Conservation (phyloP, 2,329 filamentous ascomycete genomes). For the Fusarium sp. region DNA sequence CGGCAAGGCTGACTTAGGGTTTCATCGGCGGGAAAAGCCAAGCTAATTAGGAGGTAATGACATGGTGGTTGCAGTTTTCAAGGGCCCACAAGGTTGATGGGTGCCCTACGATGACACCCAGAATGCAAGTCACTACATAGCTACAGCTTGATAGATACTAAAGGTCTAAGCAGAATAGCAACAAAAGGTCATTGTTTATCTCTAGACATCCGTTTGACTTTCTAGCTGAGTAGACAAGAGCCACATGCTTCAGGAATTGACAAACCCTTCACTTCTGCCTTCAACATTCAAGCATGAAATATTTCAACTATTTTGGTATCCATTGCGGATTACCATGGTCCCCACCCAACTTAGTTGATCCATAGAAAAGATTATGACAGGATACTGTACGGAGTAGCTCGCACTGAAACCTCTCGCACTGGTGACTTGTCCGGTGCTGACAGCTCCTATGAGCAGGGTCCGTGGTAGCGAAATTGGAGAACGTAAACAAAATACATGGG, state of each 20-base stretch:
- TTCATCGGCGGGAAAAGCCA: conserved; percentile 4
- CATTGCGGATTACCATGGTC: neutral
- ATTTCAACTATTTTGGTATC: conserved; percentile 9
- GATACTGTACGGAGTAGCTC: neutral
- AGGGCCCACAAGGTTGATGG: conserved; percentile 17
- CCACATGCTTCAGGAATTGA: neutral
- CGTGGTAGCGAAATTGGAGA: conserved; percentile 4
- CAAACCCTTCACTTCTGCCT: neutral
- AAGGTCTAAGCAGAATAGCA: neutral
- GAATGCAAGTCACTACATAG: conserved; percentile 8
- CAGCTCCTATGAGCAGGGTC: conserved; percentile 13
- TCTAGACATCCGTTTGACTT: neutral
- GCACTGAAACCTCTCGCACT: neutral
- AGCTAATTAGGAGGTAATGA: neutral
- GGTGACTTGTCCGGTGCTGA: neutral
- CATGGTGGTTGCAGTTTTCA: neutral
- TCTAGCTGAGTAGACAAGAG: neutral
- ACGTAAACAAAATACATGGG: neutral
- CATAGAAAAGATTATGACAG: neutral
- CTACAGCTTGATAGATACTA: conserved; percentile 5
- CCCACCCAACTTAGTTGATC: neutral
- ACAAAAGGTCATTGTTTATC: neutral
- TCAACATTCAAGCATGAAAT: neutral
- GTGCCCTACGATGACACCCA: neutral
- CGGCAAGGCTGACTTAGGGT: conserved; percentile 38